Conservation (phyloP, 2,329 filamentous ascomycete species). For the Claviceps sp. region DNA sequence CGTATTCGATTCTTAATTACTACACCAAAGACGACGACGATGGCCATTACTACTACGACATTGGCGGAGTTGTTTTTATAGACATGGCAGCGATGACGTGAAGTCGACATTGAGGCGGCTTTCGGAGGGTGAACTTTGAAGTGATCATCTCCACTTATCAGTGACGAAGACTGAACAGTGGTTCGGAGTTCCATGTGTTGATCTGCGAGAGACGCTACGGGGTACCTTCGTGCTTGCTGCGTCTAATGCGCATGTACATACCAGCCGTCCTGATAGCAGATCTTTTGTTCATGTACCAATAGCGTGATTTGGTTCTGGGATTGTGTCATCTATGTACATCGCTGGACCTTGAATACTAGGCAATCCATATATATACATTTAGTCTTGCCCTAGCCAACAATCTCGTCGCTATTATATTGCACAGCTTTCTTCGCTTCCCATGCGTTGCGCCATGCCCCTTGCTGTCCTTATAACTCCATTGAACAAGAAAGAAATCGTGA, state of each 20-base stretch:
- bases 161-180: neutral
- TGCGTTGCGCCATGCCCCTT: conserved; percentile 1
- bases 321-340: conserved; percentile 1
- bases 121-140: neutral
- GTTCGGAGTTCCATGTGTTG: neutral
- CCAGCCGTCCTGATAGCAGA: neutral
- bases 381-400: neutral
- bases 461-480: neutral
- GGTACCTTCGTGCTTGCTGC: too few relatives aligned
- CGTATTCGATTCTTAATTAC: too few relatives aligned
- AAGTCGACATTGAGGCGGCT: neutral
- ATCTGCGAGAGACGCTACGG: neutral
- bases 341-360: neutral
- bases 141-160: neutral
- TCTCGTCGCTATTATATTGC: too few relatives aligned
- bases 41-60: neutral
- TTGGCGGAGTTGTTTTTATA: neutral
- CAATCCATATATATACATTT: neutral
- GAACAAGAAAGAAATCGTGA: neutral
- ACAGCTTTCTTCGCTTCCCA: conserved; percentile 1
- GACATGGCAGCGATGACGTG: neutral
- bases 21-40: too few relatives aligned
- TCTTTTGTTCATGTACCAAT: neutral
- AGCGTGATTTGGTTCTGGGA: neutral
- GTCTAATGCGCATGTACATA: too few relatives aligned